Conservation (phyloP, 345 rosid genomes). For the Ceriops decandra region DNA sequence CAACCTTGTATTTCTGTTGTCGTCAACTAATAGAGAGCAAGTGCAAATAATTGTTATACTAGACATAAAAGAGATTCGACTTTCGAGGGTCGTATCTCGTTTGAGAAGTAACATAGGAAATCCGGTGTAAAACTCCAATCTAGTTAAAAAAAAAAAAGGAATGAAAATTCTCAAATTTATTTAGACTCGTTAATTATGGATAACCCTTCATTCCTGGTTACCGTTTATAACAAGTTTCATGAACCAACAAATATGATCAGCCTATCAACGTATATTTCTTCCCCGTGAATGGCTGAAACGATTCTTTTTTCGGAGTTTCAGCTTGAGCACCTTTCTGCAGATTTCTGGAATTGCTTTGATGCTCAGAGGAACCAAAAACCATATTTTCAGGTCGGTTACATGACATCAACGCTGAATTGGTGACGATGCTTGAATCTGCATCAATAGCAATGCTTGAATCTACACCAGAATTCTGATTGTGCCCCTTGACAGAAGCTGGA, state of each 20-base stretch:
- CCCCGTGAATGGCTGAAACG: slow-evolving; percentile 22
- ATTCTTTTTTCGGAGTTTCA: slow-evolving; percentile 2
- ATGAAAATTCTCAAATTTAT: not conserved
- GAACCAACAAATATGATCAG: not conserved
- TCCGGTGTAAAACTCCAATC: too few species aligned
- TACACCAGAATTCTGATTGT: not conserved
- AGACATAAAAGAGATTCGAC: too few species aligned
- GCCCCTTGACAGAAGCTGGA: not conserved
- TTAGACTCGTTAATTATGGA: not conserved
- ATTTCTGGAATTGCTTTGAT: not conserved
- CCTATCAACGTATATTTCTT: slow-evolving; percentile 8
- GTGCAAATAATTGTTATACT: too few species aligned
- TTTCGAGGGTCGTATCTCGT: too few species aligned
- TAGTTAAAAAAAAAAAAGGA: too few species aligned
- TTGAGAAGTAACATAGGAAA: too few species aligned
- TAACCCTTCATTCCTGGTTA: not conserved
- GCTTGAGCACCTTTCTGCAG: not conserved
- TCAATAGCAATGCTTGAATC: not conserved
- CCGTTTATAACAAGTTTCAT: too few species aligned
- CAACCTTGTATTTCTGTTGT: too few species aligned
- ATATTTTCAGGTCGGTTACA: not conserved
- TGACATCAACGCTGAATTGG: not conserved
- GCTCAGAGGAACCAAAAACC: not conserved
- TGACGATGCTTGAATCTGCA: not conserved
- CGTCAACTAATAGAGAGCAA: too few species aligned